These are phyloP conservation scores for Serendipita sp. DNA, from an alignment of 768 basidiomycete species.

Conservation along the genomic window DNA sequence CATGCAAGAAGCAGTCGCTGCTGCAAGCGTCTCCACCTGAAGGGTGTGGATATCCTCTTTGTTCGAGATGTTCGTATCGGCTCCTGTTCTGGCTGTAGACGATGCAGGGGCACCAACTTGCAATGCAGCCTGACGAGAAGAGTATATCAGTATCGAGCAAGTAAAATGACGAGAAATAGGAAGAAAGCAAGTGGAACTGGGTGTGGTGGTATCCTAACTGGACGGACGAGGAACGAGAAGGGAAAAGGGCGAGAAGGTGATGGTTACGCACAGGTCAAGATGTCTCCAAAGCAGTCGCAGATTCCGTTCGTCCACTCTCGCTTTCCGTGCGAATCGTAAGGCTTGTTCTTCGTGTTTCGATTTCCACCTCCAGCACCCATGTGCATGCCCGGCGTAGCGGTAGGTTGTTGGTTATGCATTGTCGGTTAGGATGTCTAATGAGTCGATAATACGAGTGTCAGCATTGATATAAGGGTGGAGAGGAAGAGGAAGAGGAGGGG, in stretches of 20 bases:
- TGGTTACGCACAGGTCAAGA: slow-evolving; percentile 16
- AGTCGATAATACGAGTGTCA: no score
- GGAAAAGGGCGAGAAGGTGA: no score
- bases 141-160: no score
- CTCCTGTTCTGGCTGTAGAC: slow-evolving; percentile 26
- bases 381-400: slow-evolving; percentile 11
- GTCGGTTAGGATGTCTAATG: no score
- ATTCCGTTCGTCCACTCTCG: slow-evolving; percentile 22
- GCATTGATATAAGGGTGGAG: no score
- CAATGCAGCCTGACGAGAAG: slow-evolving; percentile 19
- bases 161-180: no score
- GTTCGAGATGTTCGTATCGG: slow-evolving; percentile 25
- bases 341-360: slow-evolving; percentile 18
- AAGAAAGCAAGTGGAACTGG: no score
- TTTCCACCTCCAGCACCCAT: slow-evolving; percentile 13
- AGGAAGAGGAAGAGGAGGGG: no score
- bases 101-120: slow-evolving; percentile 29
- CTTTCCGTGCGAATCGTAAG: slow-evolving; percentile 16
- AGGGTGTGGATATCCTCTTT: slow-evolving; percentile 24
- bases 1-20: slow-evolving; percentile 25
- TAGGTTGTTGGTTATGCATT: slow-evolving; percentile 11
- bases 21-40: slow-evolving; percentile 21
- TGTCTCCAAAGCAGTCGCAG: slow-evolving; percentile 15
- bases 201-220: no score
- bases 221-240: no score